Conservation (phyloP, 2,329 filamentous ascomycete genomes). For the Trichophyton mentagrophytes region DNA sequence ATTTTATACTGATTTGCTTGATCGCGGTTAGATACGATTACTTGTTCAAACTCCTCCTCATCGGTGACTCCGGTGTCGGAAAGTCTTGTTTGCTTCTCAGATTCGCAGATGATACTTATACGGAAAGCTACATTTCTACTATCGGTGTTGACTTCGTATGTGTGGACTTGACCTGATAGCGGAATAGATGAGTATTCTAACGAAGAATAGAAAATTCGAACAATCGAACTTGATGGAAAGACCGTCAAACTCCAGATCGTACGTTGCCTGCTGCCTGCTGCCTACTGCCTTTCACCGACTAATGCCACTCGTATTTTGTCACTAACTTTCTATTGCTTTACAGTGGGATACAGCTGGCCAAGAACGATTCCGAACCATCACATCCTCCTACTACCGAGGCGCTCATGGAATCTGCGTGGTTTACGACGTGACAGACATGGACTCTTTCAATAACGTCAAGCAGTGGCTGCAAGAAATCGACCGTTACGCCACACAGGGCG, state of each 20-base stretch:
- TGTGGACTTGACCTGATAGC: slow-evolving; percentile 17
- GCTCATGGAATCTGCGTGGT: slow-evolving; percentile 99
- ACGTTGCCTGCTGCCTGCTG: slow-evolving; percentile 30
- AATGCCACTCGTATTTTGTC: slow-evolving; percentile 7
- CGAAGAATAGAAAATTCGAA: slow-evolving; percentile 79
- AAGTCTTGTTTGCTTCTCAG: slow-evolving; percentile 97
- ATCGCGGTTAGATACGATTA: slow-evolving; percentile 78
- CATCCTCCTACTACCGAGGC: slow-evolving; percentile 97
- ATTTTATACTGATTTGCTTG: slow-evolving; percentile 5
- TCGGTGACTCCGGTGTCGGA: slow-evolving; percentile 99
- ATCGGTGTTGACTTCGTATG: slow-evolving; percentile 98
- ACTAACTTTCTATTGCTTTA: not conserved
- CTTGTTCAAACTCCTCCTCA: slow-evolving; percentile 99
- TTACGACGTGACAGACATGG: slow-evolving; percentile 99
- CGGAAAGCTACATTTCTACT: slow-evolving; percentile 98
- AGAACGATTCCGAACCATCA: slow-evolving; percentile 99
- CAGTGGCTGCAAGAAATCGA: slow-evolving; percentile 99
- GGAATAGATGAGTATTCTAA: not conserved
- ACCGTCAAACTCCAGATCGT: slow-evolving; percentile 99
- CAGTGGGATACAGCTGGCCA: slow-evolving; percentile 99
- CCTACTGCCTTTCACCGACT: not conserved
- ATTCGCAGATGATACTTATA: slow-evolving; percentile 98
- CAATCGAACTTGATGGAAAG: slow-evolving; percentile 98
- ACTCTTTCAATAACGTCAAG: slow-evolving; percentile 99
- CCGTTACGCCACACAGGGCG: slow-evolving; percentile 95